Base-by-base conservation (phyloP, 78 protist genomes). In the Emiliania huxleyi region DNA sequence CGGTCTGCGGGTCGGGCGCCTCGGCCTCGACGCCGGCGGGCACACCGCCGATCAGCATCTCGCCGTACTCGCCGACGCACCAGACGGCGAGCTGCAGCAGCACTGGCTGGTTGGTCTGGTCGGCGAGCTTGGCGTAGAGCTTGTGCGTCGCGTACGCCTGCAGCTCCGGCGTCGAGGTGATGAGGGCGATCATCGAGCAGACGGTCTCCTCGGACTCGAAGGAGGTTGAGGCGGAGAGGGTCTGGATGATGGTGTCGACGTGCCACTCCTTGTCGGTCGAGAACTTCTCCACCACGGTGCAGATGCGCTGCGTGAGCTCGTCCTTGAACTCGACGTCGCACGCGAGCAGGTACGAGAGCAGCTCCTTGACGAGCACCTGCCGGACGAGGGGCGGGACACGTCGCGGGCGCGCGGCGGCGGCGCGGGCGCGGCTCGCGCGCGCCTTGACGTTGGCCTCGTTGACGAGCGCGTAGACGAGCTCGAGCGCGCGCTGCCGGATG, bases 241-340 rank as follows among this genome's bases (percentile, higher is more conserved):
- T 96, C 69, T 95, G 42, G 56, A 98, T 71, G 42, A 97, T 52
- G 6, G 98, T 98, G 94, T 99, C 99, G 37, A 97, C 84, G 52
- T 98, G 99, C 99, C 99, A 99, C 37, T 97, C 95, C 73, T 83
- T n/a, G 49, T 77, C 94, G 40, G 99, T 98, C 43, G 99, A 95
- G 79, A 75, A 93, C 94, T 92, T 84, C 77, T 97, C 99, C 15
- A 96, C 94, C 29, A 96, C 97, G 25, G 46, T n/a, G 94, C 96
- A 94, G 35, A 98, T 77, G 85, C 97, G 97, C 15, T 81, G 45
- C n/a, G 93, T 75, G 1, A 96, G 79, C 62, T 94, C 94, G n/a
- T 88, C 90, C 92, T 97, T 95, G 93, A 98, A 95, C 91, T 97
- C 97, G 25, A 49, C 90, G 26, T 97, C 97, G 25, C 97, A 93